phyloP scores from a whole-genome alignment of 176 grass and related monocot species.

The Musa beccarii region DNA sequence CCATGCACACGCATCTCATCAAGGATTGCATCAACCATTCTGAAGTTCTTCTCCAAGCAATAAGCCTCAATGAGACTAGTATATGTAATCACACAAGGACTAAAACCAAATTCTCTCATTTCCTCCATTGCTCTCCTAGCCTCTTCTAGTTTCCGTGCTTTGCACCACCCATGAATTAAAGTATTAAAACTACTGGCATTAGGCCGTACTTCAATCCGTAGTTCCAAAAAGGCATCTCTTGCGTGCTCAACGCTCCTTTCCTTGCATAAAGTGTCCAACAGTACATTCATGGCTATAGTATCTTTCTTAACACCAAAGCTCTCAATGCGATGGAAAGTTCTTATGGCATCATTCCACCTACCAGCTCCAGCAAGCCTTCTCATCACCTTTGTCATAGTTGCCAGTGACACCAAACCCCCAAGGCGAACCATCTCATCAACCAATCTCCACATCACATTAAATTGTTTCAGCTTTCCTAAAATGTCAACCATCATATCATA shows the following conservation, averaged over 20 bases:
- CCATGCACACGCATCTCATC: slow-evolving; percentile 33
- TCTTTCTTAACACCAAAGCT: slow-evolving; percentile 56
- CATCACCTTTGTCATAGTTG: slow-evolving; percentile 69
- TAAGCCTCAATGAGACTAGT: slow-evolving; percentile 77
- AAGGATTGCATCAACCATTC: slow-evolving; percentile 33
- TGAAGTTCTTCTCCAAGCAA: slow-evolving; percentile 64
- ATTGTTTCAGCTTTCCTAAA: slow-evolving; percentile 67
- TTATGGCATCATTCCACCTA: slow-evolving; percentile 54
- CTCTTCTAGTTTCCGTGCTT: slow-evolving; percentile 52
- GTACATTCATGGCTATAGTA: slow-evolving; percentile 59
- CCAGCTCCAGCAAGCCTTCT: slow-evolving; percentile 64
- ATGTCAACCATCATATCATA: slow-evolving; percentile 62
- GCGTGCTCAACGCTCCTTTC: slow-evolving; percentile 79
- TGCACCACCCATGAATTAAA: slow-evolving; percentile 76
- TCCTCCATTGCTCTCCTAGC: slow-evolving; percentile 45
- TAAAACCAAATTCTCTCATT: slow-evolving; percentile 59
- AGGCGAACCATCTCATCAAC: slow-evolving; percentile 44
- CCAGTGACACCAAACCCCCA: slow-evolving; percentile 45
- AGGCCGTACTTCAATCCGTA: slow-evolving; percentile 35
- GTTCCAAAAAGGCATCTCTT: slow-evolving; percentile 44
- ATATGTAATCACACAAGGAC: slow-evolving; percentile 61
- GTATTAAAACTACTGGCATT: slow-evolving; percentile 65
- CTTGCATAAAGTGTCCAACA: slow-evolving; percentile 68
- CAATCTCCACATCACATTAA: slow-evolving; percentile 66
- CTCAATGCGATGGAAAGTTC: slow-evolving; percentile 39